A percentile compares a stretch with the other conserved stretches of the same genome.
Evolutionary conservation across 345 rosid genomes (phyloP).

Genomic region (Murraya koenigii): DNA sequence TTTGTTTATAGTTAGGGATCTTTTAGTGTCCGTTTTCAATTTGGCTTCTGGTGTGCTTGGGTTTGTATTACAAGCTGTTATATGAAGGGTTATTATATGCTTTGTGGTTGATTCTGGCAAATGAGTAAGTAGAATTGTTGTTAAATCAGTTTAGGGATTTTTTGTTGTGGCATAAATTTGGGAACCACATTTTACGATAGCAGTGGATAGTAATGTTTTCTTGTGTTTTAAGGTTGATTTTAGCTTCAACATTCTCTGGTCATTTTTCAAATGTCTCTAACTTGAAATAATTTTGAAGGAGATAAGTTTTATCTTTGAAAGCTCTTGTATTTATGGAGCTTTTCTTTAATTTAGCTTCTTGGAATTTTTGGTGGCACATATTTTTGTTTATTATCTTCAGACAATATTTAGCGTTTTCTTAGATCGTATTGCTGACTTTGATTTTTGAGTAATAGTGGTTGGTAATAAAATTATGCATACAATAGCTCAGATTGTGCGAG

Average conservation of each 20-base stretch:
- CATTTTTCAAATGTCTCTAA: neutral
- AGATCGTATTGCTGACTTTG: neutral
- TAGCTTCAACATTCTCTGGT: neutral
- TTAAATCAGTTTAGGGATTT: neutral
- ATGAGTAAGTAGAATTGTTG: neutral
- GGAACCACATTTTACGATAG: neutral
- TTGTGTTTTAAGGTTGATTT: slow-evolving; percentile 2
- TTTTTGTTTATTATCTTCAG: neutral
- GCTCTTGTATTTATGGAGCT: neutral
- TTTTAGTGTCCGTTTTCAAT: neutral
- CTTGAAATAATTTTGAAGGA: neutral
- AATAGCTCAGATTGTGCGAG: neutral
- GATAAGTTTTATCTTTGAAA: slow-evolving; percentile 4
- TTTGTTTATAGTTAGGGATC: neutral
- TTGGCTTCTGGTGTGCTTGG: neutral
- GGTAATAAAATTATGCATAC: neutral
- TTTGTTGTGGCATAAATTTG: neutral
- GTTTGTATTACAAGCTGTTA: neutral
- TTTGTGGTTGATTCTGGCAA: slow-evolving; percentile 1
- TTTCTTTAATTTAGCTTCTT: neutral
- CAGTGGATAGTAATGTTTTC: neutral
- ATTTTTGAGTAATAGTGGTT: neutral
- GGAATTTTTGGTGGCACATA: neutral
- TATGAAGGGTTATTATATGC: neutral
- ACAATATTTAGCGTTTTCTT: neutral